phyloP scores from a whole-genome alignment of 192 early-diverging fungal genomes.

The Radiomyces spectabilis region DNA sequence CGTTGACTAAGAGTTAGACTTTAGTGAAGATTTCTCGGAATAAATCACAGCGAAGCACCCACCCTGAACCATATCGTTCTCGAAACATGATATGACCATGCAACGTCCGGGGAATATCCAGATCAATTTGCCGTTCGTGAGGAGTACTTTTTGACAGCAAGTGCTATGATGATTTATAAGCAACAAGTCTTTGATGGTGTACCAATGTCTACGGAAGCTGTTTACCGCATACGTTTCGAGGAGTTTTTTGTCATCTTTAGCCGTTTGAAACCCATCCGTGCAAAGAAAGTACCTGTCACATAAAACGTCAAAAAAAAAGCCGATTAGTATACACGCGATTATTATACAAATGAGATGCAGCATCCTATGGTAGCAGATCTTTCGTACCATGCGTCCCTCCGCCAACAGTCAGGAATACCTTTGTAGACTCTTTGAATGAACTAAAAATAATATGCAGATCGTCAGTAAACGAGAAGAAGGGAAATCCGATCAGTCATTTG shows the following conservation, averaged over 20 bases:
- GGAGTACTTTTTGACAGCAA: slow-evolving; percentile 27
- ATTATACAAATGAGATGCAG: too few species aligned
- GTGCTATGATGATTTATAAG: slow-evolving; percentile 10
- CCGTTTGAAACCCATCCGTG: slow-evolving; percentile 13
- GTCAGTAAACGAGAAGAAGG: neutral
- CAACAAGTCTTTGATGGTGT: slow-evolving; percentile 4
- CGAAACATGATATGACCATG: slow-evolving; percentile 53
- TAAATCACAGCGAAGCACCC: slow-evolving; percentile 1
- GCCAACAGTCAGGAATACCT: slow-evolving; percentile 52
- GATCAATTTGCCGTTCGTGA: slow-evolving; percentile 50
- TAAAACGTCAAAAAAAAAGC: too few species aligned
- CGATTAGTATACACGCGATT: neutral
- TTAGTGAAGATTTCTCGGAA: neutral
- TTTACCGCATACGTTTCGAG: slow-evolving; percentile 7
- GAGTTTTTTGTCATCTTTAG: slow-evolving; percentile 12
- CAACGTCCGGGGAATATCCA: slow-evolving; percentile 52
- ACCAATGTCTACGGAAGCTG: neutral
- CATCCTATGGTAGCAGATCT: neutral
- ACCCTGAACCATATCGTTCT: slow-evolving; percentile 51
- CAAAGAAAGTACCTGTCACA: slow-evolving; percentile 28
- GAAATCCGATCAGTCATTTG: neutral
- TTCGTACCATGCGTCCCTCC: slow-evolving; percentile 48
- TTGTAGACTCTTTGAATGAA: slow-evolving; percentile 45
- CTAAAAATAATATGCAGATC: slow-evolving; percentile 6
- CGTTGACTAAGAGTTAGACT: slow-evolving; percentile 46